Base-by-base conservation (phyloP, 139 green algal genomes). In the Chlorella sorokiniana region DNA sequence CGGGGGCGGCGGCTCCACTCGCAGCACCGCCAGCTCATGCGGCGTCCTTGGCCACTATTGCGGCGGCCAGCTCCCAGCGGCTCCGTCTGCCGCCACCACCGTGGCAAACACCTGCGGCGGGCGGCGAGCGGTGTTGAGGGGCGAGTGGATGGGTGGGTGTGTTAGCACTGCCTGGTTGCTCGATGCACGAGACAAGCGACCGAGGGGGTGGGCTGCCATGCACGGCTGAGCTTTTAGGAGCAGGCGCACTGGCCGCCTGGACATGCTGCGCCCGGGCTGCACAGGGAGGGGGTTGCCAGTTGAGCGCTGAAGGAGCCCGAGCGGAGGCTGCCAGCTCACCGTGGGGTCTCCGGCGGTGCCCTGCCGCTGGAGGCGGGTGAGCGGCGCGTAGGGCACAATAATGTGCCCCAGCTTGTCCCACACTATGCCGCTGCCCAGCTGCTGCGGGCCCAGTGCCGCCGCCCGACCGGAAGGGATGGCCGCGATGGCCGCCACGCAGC, bases 361-460 rank as follows among this genome's bases (percentile, higher is more conserved):
- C 31, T 69, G 65, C 52, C 65, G 44, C n/a, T 68, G 65, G n/a
- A 64, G 42, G 38, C 61, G 62, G 10, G 65, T 79, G 3, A 85
- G 37, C 18, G 80, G 62, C 8, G 67, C 51, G 35, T 85, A 85
- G 4, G 80, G 10, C 0, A 40, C n/a, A 3, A 81, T 38, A 27
- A 85, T 44, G 37, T 70, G 51, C 0, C 79, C 61, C 44, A 81
- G 31, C 27, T 23, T 29, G 59, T 69, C 73, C 73, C 73, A 79
- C 29, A 79, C 51, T 8, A 79, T 68, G 4, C 54, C 73, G 23
- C 52, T 67, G 23, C 73, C 73, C 27, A 79, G 52, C 73, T 68
- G 73, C 73, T 79, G 73, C 73, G 41, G 25, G 22, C 73, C 73
- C 27, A 38, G 73, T 27, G n/a, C 48, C 51, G 37, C 20, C 37